These are phyloP conservation scores for Ophiorrhiza pumila DNA, from an alignment of 257 asterid species.

Conservation along the genomic window DNA sequence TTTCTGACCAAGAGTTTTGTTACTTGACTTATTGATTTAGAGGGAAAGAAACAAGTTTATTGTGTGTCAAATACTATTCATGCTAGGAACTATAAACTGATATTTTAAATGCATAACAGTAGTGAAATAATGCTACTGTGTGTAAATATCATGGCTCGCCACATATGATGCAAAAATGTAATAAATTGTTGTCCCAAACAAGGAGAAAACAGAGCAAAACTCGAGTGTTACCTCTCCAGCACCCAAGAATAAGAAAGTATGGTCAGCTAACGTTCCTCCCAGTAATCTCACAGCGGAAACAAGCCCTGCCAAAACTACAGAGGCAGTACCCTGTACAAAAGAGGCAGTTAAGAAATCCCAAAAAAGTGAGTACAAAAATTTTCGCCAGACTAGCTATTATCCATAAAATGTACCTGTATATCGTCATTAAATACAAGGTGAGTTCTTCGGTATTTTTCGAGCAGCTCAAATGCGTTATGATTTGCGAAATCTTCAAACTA, in stretches of 20 bases:
- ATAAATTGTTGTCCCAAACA: background rate
- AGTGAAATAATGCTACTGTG: background rate
- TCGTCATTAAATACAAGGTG: constrained; percentile 95
- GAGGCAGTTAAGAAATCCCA: constrained; percentile 3
- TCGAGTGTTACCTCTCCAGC: constrained; percentile 77
- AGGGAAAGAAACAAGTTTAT: background rate
- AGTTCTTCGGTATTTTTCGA: constrained; percentile 66
- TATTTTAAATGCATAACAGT: background rate
- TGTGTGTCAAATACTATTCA: background rate
- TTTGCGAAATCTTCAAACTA: constrained; percentile 97
- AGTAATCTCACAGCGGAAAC: constrained; percentile 60
- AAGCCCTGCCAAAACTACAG: constrained; percentile 86
- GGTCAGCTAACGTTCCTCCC: constrained; percentile 76
- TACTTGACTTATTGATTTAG: background rate
- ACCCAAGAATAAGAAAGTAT: constrained; percentile 90
- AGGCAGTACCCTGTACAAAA: constrained; percentile 76
- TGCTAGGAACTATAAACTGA: background rate
- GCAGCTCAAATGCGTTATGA: constrained; percentile 86
- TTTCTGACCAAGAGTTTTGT: background rate
- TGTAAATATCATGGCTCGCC: background rate
- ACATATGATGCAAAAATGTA: background rate
- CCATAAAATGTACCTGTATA: constrained; percentile 53
- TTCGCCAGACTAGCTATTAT: background rate
- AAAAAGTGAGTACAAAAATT: background rate
- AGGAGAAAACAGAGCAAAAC: constrained; percentile 4